Base-by-base conservation (phyloP, 345 rosid species). In the Syzygium oleosum region DNA sequence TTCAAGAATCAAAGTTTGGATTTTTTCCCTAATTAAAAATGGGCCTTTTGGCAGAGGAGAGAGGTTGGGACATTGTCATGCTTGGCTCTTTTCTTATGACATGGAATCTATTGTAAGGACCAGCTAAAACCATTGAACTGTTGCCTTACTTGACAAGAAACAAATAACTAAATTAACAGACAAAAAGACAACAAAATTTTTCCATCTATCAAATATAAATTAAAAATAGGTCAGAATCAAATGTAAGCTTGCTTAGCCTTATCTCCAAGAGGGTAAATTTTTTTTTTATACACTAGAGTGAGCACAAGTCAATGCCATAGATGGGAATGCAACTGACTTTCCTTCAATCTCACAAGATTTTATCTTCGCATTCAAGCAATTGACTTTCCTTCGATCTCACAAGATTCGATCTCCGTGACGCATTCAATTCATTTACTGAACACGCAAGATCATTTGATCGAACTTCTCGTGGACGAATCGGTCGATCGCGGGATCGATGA, bases 381-480 rank as follows among this genome's bases (percentile, higher is more conserved):
- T 43, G 46, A 43, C 46, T 43, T 43, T 43, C 46, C 6, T 43
- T 43, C 7, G 7, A 43, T 43, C 46, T 43, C 46, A 6, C 7
- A 43, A 6, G 46, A 43, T 43, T 43, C 46, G 46, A 43, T 43
- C 46, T 43, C 7, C 46, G 7, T 7, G 2, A 61, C 4, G 2
- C 17, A n/a, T 61, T n/a, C 9, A 0, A 61, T 27, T 27, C 0
- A 13, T 61, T 6, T n/a, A 27, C 14, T 4, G 14, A 52, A 4
- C 14, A 1, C 17, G 6, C 17, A 5, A 52, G 54, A 52, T 52
- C 54, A 12, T 10, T 56, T 4, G 11, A 9, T 9, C 7, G 46
- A 34, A 17, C 3, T 4, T 21, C 12, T 34, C 17, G 19, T 73
- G 0, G 4, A 1, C 25, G 0, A 1, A 17, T 34, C 7, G 0